Evolutionary conservation across 139 green algal genomes (phyloP), one percentile per base, ranked within the genome.

Genomic region (Chlamydomonas sphaeroides): DNA sequence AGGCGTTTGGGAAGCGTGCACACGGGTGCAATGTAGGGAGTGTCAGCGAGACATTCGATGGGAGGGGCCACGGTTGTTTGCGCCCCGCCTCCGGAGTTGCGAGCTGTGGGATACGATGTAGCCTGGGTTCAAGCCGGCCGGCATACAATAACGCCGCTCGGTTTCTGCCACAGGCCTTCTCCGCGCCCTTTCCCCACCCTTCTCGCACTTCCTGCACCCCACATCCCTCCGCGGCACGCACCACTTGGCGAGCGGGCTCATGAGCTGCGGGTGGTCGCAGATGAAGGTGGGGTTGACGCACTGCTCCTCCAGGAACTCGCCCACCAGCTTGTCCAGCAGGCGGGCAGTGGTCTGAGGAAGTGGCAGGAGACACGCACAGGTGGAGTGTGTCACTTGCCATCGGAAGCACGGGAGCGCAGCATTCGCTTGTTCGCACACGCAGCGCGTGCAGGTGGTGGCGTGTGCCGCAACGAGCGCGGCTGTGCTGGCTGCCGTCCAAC

Each of bases 261-360:
- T 99, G 90, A 99, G 93, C 91, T 99, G 95, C 35, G 97, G 97
- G 89, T 99, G 97, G 91, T 99, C 96, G 66, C 93, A 98, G 90
- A 99, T 99, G 92, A 99, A 99, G 59, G 92, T 94, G 26, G 97
- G 97, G 91, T 98, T 98, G 45, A 95, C 74, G 89, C 95, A 98
- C 90, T 96, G 92, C 79, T 92, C 89, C 90, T 99, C 97, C 42
- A 99, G 85, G 88, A 96, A 99, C 83, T 99, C 94, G 4, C 96
- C 97, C n/a, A 99, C 96, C 84, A 99, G 93, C 91, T 98, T 98
- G 90, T 99, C 97, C 74, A 99, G 91, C 87, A 99, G 90, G 35
- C 97, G 92, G 0, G 95, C 95, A 15, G 97, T 96, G 39, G 96
- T 98, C 51, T 96, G n/a, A n/a, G n/a, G n/a, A n/a, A n/a, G n/a